Conservation (phyloP, 2,329 filamentous ascomycete species). For the Aureobasidium vineae region DNA sequence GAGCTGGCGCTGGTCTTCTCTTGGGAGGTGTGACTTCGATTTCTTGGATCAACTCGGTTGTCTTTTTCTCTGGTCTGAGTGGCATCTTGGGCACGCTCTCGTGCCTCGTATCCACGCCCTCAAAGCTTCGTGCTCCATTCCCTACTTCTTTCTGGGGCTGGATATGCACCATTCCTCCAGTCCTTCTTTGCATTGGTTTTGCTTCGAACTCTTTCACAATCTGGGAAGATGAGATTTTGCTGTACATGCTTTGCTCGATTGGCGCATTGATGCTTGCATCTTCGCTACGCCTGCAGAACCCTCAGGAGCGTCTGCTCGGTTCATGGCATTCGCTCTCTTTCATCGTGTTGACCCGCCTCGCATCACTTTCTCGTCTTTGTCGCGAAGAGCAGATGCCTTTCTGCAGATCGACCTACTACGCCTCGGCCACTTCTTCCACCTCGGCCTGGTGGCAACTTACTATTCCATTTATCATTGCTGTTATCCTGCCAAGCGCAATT, state of each 20-base stretch:
- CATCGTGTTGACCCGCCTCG: slow-evolving; percentile 70
- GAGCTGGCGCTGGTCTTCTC: slow-evolving; percentile 35
- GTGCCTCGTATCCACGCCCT: slow-evolving; percentile 44
- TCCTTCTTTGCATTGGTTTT: slow-evolving; percentile 89
- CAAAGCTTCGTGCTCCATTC: slow-evolving; percentile 53
- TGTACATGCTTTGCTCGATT: slow-evolving; percentile 89
- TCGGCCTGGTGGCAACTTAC: slow-evolving; percentile 85
- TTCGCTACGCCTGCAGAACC: slow-evolving; percentile 68
- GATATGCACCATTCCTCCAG: slow-evolving; percentile 73
- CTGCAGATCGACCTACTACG: slow-evolving; percentile 93
- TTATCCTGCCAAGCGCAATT: slow-evolving; percentile 70
- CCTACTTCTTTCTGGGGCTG: slow-evolving; percentile 86
- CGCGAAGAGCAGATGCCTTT: slow-evolving; percentile 98
- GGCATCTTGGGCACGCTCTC: slow-evolving; percentile 43
- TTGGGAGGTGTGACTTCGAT: slow-evolving; percentile 35
- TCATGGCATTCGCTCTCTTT: slow-evolving; percentile 85
- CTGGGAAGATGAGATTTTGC: slow-evolving; percentile 93
- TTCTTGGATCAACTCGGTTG: slow-evolving; percentile 42
- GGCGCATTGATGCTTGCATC: slow-evolving; percentile 71
- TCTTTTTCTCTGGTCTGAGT: slow-evolving; percentile 44
- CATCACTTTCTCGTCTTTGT: slow-evolving; percentile 87
- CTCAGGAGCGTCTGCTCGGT: slow-evolving; percentile 69
- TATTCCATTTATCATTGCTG: slow-evolving; percentile 72
- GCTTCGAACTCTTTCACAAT: slow-evolving; percentile 98
- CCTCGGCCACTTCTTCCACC: slow-evolving; percentile 85